Evolutionary conservation across 1,284 basidiomycete genomes (phyloP).

Genomic region (Melampsora larici-populina): DNA sequence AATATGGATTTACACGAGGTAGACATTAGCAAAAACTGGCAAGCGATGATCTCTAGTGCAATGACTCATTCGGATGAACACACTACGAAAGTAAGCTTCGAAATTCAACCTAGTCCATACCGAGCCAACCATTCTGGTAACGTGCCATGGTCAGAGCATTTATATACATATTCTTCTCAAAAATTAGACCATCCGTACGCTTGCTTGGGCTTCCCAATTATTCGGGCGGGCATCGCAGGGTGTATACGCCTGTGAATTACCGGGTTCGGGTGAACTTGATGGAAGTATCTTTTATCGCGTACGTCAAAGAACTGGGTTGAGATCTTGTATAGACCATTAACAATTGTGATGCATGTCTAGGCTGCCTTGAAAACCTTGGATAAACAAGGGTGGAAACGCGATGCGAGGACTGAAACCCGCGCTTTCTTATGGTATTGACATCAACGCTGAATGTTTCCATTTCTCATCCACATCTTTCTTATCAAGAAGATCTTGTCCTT

Average conservation of each 20-base stretch:
- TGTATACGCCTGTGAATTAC: background rate
- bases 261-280: background rate
- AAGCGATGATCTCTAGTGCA: conserved; percentile 17
- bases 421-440: background rate
- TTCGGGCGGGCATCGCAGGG: background rate
- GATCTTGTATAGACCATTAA: background rate
- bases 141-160: too few species aligned
- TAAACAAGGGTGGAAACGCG: background rate
- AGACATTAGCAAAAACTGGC: conserved; percentile 16
- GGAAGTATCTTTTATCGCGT: background rate
- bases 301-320: background rate
- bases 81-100: conserved; percentile 27
- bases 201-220: background rate
- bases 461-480: too few species aligned
- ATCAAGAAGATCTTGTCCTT: too few species aligned
- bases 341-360: background rate
- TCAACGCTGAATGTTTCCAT: too few species aligned
- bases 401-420: background rate
- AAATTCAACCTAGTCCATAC: too few species aligned
- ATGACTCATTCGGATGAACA: conserved; percentile 39
- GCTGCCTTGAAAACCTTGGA: background rate
- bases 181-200: background rate
- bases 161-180: too few species aligned
- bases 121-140: too few species aligned
- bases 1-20: background rate